phyloP scores from a whole-genome alignment of 345 rosid species.

The Aquilaria malaccensis region DNA sequence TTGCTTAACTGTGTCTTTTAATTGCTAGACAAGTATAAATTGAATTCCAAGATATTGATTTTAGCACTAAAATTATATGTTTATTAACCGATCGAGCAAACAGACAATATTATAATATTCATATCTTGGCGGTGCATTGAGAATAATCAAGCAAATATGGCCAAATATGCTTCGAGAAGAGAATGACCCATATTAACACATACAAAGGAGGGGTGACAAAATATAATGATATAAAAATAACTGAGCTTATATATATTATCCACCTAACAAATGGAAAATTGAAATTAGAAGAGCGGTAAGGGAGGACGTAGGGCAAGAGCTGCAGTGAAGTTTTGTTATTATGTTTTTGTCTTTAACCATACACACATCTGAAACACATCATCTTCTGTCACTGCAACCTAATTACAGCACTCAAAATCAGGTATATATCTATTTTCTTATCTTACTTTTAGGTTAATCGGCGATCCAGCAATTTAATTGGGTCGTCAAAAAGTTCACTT shows the following conservation, averaged over 20 bases:
- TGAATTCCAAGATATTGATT: too few species aligned
- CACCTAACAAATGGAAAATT: background rate
- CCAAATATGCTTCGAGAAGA: background rate
- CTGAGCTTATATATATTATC: background rate
- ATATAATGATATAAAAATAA: background rate
- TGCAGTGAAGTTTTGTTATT: conserved; percentile 17
- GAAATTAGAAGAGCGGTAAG: conserved; percentile 3
- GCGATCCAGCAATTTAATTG: background rate
- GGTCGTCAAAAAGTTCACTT: background rate
- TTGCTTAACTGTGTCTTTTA: too few species aligned
- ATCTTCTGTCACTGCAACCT: conserved; percentile 14
- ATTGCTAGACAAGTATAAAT: too few species aligned
- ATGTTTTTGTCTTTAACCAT: conserved; percentile 22
- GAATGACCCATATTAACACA: conserved; percentile 5
- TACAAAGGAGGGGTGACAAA: background rate
- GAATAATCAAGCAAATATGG: too few species aligned
- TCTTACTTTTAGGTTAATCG: conserved; percentile 7
- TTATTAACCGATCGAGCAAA: too few species aligned
- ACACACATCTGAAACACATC: conserved; percentile 17
- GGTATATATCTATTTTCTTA: background rate
- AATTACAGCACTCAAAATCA: conserved; percentile 1
- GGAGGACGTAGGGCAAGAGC: conserved; percentile 26
- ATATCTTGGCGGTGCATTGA: too few species aligned
- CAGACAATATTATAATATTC: too few species aligned
- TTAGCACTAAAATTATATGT: too few species aligned